A percentile compares a stretch with the other conserved stretches of the same genome.
Conservation (phyloP, 176 grass and related monocot species). For the Ensete ventricosum region DNA sequence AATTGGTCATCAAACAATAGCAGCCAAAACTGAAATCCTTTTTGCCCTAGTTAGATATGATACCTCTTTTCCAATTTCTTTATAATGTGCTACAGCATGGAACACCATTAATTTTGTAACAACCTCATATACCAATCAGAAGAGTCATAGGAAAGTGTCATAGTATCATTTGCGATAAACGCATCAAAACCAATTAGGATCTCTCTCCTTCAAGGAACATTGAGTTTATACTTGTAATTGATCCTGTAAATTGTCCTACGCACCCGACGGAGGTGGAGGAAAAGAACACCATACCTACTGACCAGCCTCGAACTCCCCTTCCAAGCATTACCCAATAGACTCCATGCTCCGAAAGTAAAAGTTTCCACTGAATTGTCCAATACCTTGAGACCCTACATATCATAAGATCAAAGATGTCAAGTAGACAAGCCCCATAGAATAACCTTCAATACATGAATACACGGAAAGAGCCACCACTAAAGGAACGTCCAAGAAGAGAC, state of each 20-base stretch:
- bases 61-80: neutral
- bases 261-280: neutral
- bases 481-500: neutral
- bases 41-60: neutral
- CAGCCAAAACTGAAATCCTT: neutral
- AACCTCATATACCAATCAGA: neutral
- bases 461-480: neutral
- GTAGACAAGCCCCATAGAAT: neutral
- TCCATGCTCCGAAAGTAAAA: conserved; percentile 63
- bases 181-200: neutral
- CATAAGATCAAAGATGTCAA: neutral
- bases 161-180: neutral
- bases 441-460: conserved; percentile 6
- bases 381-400: conserved; percentile 72
- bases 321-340: conserved; percentile 68
- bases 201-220: neutral
- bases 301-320: conserved; percentile 62
- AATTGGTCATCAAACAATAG: neutral
- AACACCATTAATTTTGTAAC: neutral
- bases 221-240: neutral
- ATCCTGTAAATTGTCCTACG: conserved; percentile 3
- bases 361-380: conserved; percentile 75
- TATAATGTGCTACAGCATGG: neutral
- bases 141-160: neutral
- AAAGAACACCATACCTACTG: conserved; percentile 42